Evolutionary conservation across 73 alveolate genomes (phyloP).

Genomic region (Paramecium octaurelia): DNA sequence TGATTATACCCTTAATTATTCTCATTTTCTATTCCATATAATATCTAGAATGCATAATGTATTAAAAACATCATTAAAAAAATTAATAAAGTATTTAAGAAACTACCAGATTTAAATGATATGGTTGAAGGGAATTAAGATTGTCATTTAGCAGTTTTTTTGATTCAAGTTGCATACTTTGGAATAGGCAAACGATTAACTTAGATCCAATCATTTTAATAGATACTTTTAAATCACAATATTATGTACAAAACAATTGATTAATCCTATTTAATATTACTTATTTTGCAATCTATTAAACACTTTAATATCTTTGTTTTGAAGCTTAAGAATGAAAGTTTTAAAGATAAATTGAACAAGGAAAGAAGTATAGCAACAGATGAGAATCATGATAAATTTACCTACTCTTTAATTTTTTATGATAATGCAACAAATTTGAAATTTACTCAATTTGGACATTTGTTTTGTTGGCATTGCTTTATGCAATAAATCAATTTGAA

Average conservation of each 20-base stretch:
- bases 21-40: neutral
- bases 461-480: constrained; percentile 80
- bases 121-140: neutral
- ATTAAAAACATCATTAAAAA: neutral
- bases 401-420: constrained; percentile 65
- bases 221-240: constrained; percentile 15
- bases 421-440: constrained; percentile 59
- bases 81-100: neutral
- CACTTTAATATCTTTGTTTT: neutral
- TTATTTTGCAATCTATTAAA: neutral
- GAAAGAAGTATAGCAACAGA: neutral
- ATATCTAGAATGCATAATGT: neutral
- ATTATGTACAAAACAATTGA: constrained; percentile 38
- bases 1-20: neutral
- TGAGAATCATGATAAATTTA: constrained; percentile 40
- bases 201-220: neutral
- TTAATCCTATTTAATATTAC: neutral
- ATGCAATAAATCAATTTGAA: constrained; percentile 53
- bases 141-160: constrained; percentile 30
- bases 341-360: neutral
- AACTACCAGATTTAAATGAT: constrained; percentile 23
- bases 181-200: constrained; percentile 40
- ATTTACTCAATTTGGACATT: constrained; percentile 75
- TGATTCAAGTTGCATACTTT: constrained; percentile 18
- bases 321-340: neutral